phyloP scores from a whole-genome alignment of 2,329 filamentous ascomycete species.

The Simplicillium aogashimaense region DNA sequence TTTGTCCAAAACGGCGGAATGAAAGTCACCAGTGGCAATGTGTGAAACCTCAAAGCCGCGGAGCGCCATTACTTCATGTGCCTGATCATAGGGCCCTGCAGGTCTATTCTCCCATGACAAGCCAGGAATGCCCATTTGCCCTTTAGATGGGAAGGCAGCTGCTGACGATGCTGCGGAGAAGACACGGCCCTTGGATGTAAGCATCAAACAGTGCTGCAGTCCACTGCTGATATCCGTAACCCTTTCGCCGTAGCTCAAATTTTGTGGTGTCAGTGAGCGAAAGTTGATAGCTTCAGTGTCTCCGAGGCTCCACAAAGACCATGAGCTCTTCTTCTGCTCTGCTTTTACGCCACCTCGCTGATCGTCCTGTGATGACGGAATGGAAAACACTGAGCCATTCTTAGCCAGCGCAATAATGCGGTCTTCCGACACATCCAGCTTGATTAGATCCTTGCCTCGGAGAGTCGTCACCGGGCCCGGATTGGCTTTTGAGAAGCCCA shows the following conservation, averaged over 20 bases:
- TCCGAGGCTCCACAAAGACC: slow-evolving; percentile 59
- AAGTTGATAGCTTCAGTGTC: slow-evolving; percentile 48
- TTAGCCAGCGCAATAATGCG: slow-evolving; percentile 71
- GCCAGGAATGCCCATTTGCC: slow-evolving; percentile 80
- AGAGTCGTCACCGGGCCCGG: slow-evolving; percentile 61
- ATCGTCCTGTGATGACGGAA: slow-evolving; percentile 67
- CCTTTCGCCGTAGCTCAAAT: slow-evolving; percentile 59
- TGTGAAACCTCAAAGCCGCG: slow-evolving; percentile 60
- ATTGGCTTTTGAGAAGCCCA: slow-evolving; percentile 57
- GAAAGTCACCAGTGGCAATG: slow-evolving; percentile 77
- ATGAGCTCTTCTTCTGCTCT: slow-evolving; percentile 45
- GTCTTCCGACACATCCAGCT: slow-evolving; percentile 69
- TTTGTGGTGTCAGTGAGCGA: slow-evolving; percentile 56
- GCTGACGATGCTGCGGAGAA: slow-evolving; percentile 81
- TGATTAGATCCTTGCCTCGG: slow-evolving; percentile 68
- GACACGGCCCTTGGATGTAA: slow-evolving; percentile 76
- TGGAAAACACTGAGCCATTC: slow-evolving; percentile 71
- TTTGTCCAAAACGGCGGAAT: slow-evolving; percentile 70
- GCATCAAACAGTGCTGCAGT: slow-evolving; percentile 74
- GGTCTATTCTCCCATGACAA: slow-evolving; percentile 73
- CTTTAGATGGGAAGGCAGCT: slow-evolving; percentile 67
- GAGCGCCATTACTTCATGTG: slow-evolving; percentile 67
- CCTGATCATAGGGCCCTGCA: slow-evolving; percentile 66
- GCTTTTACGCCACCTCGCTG: slow-evolving; percentile 54
- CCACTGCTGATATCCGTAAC: slow-evolving; percentile 68